These are phyloP conservation scores for Cryphonectria carpinicola DNA, from an alignment of 2,329 filamentous ascomycete genomes.

Conservation along the genomic window DNA sequence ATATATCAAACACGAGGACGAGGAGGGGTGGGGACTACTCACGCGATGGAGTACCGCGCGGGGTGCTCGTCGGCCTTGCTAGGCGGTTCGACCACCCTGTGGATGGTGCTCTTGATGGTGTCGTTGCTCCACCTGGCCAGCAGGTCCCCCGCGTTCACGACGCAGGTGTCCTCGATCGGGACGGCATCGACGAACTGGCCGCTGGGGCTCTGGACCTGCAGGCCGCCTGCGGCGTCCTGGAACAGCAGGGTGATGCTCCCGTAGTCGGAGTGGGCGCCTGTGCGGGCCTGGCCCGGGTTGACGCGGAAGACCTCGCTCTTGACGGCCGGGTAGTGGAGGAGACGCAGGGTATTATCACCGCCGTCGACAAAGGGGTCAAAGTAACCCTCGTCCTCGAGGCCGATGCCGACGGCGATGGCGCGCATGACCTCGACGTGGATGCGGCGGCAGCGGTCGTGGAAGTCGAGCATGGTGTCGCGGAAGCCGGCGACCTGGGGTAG, in stretches of 20 bases:
- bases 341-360: conserved; percentile 71
- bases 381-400: conserved; percentile 67
- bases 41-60: conserved; percentile 84
- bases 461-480: conserved; percentile 72
- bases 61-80: conserved; percentile 64
- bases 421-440: conserved; percentile 81
- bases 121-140: conserved; percentile 90
- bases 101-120: conserved; percentile 85
- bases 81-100: conserved; percentile 87
- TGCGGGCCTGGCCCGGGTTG: conserved; percentile 72
- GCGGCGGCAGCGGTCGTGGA: conserved; percentile 74
- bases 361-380: conserved; percentile 77
- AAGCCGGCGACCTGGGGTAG: conserved; percentile 59
- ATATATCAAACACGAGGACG: no score
- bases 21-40: conserved; percentile 36
- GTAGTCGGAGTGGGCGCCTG: conserved; percentile 76
- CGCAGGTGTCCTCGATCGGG: conserved; percentile 79
- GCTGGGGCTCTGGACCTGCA: conserved; percentile 69
- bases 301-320: conserved; percentile 65
- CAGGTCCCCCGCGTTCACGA: conserved; percentile 88
- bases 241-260: conserved; percentile 66
- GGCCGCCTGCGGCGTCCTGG: conserved; percentile 59
- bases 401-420: conserved; percentile 82
- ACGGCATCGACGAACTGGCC: conserved; percentile 82
- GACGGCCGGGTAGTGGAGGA: conserved; percentile 78